Evolutionary conservation across 106 monocot species (phyloP).

Genomic region (Chionographis japonica): DNA sequence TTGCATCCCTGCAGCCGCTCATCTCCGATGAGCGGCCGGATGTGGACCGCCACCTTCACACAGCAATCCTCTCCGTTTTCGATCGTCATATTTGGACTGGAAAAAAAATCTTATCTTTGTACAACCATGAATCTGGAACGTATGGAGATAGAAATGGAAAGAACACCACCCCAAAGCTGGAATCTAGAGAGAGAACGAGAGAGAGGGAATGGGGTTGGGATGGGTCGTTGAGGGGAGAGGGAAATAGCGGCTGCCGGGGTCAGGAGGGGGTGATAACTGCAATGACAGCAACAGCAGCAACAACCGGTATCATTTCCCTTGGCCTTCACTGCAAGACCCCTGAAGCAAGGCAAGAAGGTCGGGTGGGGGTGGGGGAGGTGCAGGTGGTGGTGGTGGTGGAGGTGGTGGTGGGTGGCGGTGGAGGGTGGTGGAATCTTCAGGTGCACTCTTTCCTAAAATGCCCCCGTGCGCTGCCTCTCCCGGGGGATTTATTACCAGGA

Average conservation of each 20-base stretch:
- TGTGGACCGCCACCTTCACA: constrained; percentile 93
- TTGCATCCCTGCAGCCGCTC: constrained; percentile 90
- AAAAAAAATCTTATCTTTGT: background rate
- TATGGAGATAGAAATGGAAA: constrained; percentile 12
- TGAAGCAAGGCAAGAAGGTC: background rate
- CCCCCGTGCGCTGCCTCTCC: background rate
- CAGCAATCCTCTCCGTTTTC: constrained; percentile 88
- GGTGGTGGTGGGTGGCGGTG: constrained; percentile 7
- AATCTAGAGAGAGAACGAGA: background rate
- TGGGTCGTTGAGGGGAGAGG: constrained; percentile 5
- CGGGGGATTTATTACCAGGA: background rate
- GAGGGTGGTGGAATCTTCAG: constrained; percentile 1
- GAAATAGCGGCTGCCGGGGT: background rate
- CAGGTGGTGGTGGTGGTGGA: constrained; percentile 3
- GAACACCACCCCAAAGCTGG: background rate
- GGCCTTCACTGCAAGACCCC: constrained; percentile 26
- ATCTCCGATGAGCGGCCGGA: constrained; percentile 85
- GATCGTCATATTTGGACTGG: constrained; percentile 34
- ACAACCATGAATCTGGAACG: background rate
- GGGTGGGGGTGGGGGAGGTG: constrained; percentile 1
- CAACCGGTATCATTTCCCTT: constrained; percentile 44
- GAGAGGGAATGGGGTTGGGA: constrained; percentile 7
- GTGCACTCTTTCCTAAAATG: constrained; percentile 19
- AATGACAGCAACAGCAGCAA: constrained; percentile 16
- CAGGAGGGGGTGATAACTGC: constrained; percentile 6